Conservation (phyloP, 352 stramenopile genomes). For the Phytophthora citrophthora region DNA sequence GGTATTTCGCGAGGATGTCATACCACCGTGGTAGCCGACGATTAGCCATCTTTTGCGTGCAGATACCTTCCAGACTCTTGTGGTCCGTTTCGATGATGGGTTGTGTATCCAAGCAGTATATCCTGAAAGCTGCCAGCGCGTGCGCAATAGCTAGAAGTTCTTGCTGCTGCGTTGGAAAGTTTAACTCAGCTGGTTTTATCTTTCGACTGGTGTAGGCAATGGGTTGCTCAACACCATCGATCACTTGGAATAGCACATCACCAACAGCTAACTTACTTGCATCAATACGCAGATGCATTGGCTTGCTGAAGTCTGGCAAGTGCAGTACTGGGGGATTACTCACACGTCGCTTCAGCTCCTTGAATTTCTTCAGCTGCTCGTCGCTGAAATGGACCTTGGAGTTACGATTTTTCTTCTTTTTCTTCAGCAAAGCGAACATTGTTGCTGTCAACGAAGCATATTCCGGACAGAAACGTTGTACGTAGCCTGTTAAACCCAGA, state of each 20-base stretch:
- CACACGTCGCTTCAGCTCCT: background rate
- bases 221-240: background rate
- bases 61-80: background rate
- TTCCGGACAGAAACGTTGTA: background rate
- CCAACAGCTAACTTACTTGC: background rate
- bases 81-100: background rate
- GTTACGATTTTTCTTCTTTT: background rate
- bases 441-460: background rate
- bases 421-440: background rate
- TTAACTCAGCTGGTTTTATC: background rate
- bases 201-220: background rate
- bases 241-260: background rate
- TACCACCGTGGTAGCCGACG: background rate
- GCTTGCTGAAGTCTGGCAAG: too few species aligned
- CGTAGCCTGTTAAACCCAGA: background rate
- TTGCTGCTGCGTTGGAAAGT: background rate
- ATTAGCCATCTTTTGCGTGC: background rate
- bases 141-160: background rate
- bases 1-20: background rate
- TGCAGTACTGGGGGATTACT: too few species aligned
- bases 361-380: too few species aligned
- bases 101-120: background rate
- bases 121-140: background rate
- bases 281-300: background rate
- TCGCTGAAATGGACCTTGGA: too few species aligned